phyloP scores from a whole-genome alignment of 1,284 basidiomycete species.

The Ganoderma leucocontextum region DNA sequence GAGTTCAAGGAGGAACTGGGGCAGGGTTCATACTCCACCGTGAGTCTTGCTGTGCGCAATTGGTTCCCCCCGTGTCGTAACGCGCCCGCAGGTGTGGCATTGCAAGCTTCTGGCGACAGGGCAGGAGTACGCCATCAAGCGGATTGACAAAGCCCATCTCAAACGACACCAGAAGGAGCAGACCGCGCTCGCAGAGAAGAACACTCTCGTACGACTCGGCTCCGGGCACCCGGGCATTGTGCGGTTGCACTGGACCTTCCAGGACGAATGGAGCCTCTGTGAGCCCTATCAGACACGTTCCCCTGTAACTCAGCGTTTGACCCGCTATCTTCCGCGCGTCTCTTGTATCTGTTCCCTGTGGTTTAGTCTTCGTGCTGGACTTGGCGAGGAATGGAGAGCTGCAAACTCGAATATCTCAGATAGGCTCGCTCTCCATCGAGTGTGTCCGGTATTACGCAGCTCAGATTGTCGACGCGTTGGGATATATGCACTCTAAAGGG shows the following conservation, averaged over 20 bases:
- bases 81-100: constrained; percentile 60
- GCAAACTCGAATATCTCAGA: constrained; percentile 77
- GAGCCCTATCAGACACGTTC: constrained; percentile 44
- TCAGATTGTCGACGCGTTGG: constrained; percentile 87
- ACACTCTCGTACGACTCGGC: constrained; percentile 67
- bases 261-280: constrained; percentile 88
- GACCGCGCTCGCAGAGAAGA: constrained; percentile 72
- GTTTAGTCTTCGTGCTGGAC: constrained; percentile 91
- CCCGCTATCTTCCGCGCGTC: constrained; percentile 5
- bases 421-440: constrained; percentile 82
- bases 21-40: constrained; percentile 85
- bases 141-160: constrained; percentile 79
- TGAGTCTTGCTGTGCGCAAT: constrained; percentile 43
- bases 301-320: constrained; percentile 14
- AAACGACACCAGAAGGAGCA: constrained; percentile 71
- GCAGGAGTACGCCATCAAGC: constrained; percentile 78
- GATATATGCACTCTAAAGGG: constrained; percentile 89
- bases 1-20: constrained; percentile 75
- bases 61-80: constrained; percentile 23
- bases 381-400: constrained; percentile 92
- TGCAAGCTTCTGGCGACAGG: constrained; percentile 64
- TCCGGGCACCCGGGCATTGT: constrained; percentile 86
- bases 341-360: not conserved
- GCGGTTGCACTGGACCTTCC: constrained; percentile 83
- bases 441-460: constrained; percentile 88